phyloP scores from a whole-genome alignment of 2,329 filamentous ascomycete species.

The Aspergillus niger region DNA sequence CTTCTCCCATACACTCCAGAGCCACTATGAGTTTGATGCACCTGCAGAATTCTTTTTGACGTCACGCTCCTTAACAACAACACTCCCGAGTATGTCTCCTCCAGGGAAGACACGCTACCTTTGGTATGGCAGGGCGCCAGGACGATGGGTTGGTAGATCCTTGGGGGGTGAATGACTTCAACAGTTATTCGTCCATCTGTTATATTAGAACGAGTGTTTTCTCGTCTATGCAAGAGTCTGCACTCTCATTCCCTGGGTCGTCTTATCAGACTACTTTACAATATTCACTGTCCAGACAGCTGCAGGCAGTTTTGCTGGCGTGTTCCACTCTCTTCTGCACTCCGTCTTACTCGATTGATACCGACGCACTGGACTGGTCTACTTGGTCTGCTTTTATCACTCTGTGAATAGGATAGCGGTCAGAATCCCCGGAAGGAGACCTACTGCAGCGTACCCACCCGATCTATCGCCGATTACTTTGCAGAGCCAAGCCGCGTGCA shows the following conservation, averaged over 20 bases:
- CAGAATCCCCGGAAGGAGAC: not conserved
- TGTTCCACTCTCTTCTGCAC: not conserved
- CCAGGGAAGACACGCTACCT: constrained; percentile 5
- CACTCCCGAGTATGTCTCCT: constrained; percentile 12
- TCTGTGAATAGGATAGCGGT: not conserved
- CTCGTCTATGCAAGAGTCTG: not conserved
- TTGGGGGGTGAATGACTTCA: not conserved
- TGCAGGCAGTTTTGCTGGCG: not conserved
- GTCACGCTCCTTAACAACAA: constrained; percentile 7
- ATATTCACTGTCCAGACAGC: not conserved
- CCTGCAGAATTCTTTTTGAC: constrained; percentile 11
- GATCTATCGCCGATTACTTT: not conserved
- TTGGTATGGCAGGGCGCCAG: constrained; percentile 13
- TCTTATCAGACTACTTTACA: not conserved
- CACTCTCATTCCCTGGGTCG: not conserved
- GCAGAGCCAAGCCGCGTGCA: not conserved
- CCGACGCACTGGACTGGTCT: not conserved
- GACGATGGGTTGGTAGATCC: constrained; percentile 3
- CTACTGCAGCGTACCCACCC: not conserved
- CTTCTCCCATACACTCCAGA: not conserved
- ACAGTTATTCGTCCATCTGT: not conserved
- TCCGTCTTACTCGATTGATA: not conserved
- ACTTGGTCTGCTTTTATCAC: not conserved
- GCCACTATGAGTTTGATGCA: not conserved
- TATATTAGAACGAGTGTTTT: not conserved